Conservation (phyloP, 1,139 yeast genomes). For the Magnusiomyces suaveolens region DNA sequence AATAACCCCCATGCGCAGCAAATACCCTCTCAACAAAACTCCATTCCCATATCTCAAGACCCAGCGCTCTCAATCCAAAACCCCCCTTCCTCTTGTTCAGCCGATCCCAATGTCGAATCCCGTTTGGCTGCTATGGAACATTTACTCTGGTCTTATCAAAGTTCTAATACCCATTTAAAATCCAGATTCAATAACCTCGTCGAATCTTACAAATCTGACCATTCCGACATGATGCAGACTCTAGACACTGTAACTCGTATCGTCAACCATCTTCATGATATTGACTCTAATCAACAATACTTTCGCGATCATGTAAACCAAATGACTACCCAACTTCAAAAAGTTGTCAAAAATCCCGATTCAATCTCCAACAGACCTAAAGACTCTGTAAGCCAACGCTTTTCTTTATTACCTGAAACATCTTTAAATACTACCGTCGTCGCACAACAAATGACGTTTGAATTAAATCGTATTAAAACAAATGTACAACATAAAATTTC, state of each 20-base stretch:
- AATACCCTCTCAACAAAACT: background rate
- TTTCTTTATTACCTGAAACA: conserved; percentile 17
- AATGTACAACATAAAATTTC: conserved; percentile 14
- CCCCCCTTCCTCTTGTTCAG: conserved; percentile 8
- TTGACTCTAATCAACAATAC: conserved; percentile 13
- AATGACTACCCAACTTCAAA: conserved; percentile 12
- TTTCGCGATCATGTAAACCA: conserved; percentile 19
- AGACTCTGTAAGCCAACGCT: background rate
- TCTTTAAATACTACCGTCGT: background rate
- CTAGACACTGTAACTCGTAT: conserved; percentile 10
- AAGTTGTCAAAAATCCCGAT: background rate
- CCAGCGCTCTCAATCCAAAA: background rate
- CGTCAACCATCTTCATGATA: conserved; percentile 3
- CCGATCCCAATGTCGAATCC: conserved; percentile 14
- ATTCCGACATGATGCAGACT: conserved; percentile 8
- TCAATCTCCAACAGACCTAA: background rate
- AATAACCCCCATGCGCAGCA: background rate
- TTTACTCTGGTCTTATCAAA: conserved; percentile 12
- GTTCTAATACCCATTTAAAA: conserved; percentile 9
- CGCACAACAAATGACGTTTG: conserved; percentile 4
- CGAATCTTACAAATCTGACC: conserved; percentile 12
- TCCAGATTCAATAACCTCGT: conserved; percentile 10
- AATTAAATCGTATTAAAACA: conserved; percentile 11
- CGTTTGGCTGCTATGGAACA: conserved; percentile 20
- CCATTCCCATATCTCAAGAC: background rate